Evolutionary conservation across 495 filamentous ascomycete species (phyloP), one percentile per base, ranked within the genome.

Genomic region (Pyrenula aspistea): DNA sequence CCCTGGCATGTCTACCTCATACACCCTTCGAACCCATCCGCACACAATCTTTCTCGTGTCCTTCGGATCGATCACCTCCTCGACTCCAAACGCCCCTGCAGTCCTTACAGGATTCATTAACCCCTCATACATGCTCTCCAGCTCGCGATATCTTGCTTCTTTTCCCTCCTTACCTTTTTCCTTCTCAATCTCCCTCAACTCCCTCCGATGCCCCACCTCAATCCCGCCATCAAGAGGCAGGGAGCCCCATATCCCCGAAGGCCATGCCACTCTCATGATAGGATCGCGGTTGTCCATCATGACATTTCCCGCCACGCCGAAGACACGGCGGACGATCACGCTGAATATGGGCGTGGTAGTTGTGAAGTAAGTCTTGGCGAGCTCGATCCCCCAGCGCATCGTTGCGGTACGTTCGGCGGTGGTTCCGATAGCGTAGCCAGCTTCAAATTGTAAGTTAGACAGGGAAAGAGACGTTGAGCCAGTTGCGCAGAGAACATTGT

Each of bases 41-140:
- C 69, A 73, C 48, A 78, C 77, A 22, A 83, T 63, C 54, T 63
- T 53, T n/a, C 82, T 65, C 15, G 80, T 85, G 54, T 74, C 67
- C 49, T 74, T 77, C 12, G 82, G 82, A 63, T 84, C 82, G 56
- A 83, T 79, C 22, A 84, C 82, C 63, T 85, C 80, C 64, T 85
- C 82, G 0, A 83, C 70, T 0, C 81, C 80, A 63, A 85, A 85
- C 3, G 79, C 74, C 68, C 83, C 83, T 11, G 82, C 82, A 47
- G 81, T 83, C 19, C 80, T 68, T 36, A 84, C 79, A 0, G 82
- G 82, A 57, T 83, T 85, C 80, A 83, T 85, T 56, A 84, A 57
- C 12, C 77, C 66, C 25, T 70, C 59, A 62, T 85, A 85, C 62
- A 81, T 78, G 24, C 77, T 74, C 49, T 83, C 79, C 22, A 84